Evolutionary conservation across 2,329 filamentous ascomycete genomes (phyloP).

Genomic region (Neofusicoccum parvum): DNA sequence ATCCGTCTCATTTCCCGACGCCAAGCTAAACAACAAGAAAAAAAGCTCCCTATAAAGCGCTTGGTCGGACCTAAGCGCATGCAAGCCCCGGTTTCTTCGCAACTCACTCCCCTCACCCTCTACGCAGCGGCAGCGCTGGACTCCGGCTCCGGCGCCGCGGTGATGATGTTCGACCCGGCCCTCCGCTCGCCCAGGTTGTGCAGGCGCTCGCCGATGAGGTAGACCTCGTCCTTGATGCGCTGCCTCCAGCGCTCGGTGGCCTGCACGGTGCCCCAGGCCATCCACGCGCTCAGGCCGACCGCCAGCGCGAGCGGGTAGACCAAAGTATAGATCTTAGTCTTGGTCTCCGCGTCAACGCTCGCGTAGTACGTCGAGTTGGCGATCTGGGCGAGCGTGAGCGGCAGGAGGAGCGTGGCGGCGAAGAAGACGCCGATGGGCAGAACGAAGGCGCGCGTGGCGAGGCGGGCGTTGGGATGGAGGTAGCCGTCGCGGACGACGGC

Average conservation of each 20-base stretch:
- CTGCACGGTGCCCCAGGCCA: slow-evolving; percentile 52
- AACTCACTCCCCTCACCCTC: no score
- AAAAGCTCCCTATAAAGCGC: no score
- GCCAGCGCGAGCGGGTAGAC: slow-evolving; percentile 70
- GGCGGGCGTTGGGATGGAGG: slow-evolving; percentile 72
- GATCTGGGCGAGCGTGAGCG: slow-evolving; percentile 61
- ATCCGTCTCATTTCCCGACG: no score
- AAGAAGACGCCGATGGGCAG: slow-evolving; percentile 71
- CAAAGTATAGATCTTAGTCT: slow-evolving; percentile 54
- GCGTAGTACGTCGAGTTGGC: slow-evolving; percentile 47
- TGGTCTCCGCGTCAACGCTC: slow-evolving; percentile 50
- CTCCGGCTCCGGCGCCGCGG: not conserved
- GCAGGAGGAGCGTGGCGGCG: slow-evolving; percentile 62
- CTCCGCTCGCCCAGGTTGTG: slow-evolving; percentile 83
- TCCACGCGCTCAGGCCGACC: slow-evolving; percentile 50
- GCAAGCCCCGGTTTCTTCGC: no score
- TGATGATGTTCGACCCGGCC: slow-evolving; percentile 24
- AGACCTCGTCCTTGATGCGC: slow-evolving; percentile 89
- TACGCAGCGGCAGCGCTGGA: no score
- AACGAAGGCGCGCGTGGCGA: slow-evolving; percentile 87
- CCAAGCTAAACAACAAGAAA: no score
- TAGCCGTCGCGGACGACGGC: slow-evolving; percentile 72
- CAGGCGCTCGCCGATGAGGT: slow-evolving; percentile 88
- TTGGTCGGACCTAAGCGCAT: no score
- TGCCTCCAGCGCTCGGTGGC: slow-evolving; percentile 76